These are phyloP conservation scores for Calonectria pauciramosa DNA, from an alignment of 2,329 filamentous ascomycete genomes.

Conservation along the genomic window DNA sequence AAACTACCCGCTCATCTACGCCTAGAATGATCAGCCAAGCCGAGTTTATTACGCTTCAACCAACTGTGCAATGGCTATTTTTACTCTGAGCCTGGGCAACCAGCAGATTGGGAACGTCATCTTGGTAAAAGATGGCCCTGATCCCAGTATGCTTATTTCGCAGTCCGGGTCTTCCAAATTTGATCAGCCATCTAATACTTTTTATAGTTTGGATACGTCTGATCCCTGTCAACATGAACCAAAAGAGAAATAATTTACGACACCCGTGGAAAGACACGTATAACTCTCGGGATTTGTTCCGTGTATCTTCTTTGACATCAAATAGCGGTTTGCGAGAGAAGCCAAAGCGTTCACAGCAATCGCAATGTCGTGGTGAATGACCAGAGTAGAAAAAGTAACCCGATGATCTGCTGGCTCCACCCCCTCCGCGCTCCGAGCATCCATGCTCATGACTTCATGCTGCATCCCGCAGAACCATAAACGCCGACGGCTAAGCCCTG, in stretches of 20 bases:
- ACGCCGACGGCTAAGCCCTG: not conserved
- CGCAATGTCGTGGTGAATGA: not conserved
- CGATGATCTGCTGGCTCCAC: not conserved
- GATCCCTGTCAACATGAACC: constrained; percentile 38
- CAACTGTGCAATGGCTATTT: constrained; percentile 68
- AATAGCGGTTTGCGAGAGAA: constrained; percentile 29
- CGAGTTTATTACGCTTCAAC: not conserved
- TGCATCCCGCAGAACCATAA: not conserved
- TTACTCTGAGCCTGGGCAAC: constrained; percentile 66
- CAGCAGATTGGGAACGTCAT: constrained; percentile 70
- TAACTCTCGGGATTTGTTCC: constrained; percentile 61
- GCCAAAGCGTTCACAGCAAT: not conserved
- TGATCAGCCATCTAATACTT: not conserved
- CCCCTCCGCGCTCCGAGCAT: not conserved
- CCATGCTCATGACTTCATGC: not conserved
- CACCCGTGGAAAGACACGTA: constrained; percentile 54
- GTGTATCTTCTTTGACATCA: constrained; percentile 53
- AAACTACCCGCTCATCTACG: constrained; percentile 67
- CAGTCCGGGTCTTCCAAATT: constrained; percentile 57
- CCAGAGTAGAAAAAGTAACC: not conserved
- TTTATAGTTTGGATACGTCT: not conserved
- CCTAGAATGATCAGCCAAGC: not conserved
- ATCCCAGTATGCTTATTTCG: constrained; percentile 58
- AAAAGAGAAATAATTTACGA: constrained; percentile 59
- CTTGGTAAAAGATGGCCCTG: constrained; percentile 63